These are phyloP conservation scores for Wickerhamiella nectarea DNA, from an alignment of 805 yeast genomes.

Conservation along the genomic window DNA sequence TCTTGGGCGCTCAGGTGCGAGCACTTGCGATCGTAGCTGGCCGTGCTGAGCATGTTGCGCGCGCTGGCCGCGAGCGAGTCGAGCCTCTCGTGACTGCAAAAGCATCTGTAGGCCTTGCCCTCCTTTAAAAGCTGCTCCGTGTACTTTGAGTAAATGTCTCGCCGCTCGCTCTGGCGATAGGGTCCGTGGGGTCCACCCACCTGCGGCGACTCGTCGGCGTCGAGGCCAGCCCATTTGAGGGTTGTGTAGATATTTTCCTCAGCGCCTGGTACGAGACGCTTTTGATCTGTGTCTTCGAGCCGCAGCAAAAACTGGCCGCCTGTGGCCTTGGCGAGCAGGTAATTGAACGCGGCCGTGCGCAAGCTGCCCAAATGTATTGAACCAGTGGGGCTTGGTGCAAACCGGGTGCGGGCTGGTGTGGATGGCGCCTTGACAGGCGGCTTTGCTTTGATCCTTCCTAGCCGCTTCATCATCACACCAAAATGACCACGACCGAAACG, in stretches of 20 bases:
- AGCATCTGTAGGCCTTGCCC: constrained; percentile 77
- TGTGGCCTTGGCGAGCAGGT: constrained; percentile 62
- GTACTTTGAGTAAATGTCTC: constrained; percentile 48
- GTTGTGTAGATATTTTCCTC: constrained; percentile 67
- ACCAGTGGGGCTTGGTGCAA: constrained; percentile 98
- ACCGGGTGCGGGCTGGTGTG: constrained; percentile 46
- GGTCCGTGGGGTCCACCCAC: constrained; percentile 51
- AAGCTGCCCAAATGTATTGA: constrained; percentile 84
- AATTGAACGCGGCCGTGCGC: constrained; percentile 87
- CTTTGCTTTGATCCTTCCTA: not conserved
- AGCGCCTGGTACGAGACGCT: constrained; percentile 65
- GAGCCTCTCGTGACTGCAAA: constrained; percentile 70
- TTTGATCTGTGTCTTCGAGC: constrained; percentile 86
- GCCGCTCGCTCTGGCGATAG: constrained; percentile 73
- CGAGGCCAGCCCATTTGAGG: constrained; percentile 61
- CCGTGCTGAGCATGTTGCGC: constrained; percentile 56
- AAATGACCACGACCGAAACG: constrained; percentile 34
- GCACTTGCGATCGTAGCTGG: constrained; percentile 82
- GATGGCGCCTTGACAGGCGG: not conserved
- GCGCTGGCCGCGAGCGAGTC: constrained; percentile 59
- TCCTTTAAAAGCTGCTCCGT: constrained; percentile 40
- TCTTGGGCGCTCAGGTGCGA: constrained; percentile 32
- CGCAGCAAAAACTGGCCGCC: constrained; percentile 71
- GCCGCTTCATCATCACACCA: constrained; percentile 5
- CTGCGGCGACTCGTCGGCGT: constrained; percentile 71